These are phyloP conservation scores for Cyclostephanos tholiformis DNA, from an alignment of 108 stramenopile genomes.

Conservation along the genomic window DNA sequence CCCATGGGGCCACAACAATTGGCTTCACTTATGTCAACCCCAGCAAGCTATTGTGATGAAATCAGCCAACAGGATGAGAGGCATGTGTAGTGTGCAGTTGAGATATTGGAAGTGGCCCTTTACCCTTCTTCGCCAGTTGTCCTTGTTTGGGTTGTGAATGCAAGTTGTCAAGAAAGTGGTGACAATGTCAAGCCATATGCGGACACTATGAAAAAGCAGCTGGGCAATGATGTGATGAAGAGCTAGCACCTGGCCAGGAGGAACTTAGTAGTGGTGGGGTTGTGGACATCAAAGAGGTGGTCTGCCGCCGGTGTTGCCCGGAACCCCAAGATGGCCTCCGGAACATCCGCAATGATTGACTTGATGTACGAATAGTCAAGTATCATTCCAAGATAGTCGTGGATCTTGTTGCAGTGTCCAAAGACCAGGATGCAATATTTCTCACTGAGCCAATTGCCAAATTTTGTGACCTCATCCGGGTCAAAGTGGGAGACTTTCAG, in stretches of 20 bases:
- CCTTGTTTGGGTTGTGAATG: background rate
- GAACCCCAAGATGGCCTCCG: background rate
- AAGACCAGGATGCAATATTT: background rate
- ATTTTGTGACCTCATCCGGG: background rate
- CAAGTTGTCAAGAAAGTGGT: background rate
- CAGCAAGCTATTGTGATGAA: no score
- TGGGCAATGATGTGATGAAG: background rate
- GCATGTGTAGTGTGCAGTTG: no score
- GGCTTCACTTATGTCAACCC: no score
- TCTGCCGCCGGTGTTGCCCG: background rate
- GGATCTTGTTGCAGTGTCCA: constrained; percentile 17
- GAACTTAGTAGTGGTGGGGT: background rate
- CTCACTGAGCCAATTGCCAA: background rate
- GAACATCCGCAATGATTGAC: background rate
- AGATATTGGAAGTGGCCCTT: no score
- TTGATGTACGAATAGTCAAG: constrained; percentile 24
- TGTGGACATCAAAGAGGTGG: constrained; percentile 1
- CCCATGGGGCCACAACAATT: no score
- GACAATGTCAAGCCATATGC: background rate
- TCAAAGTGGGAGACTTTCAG: constrained; percentile 48
- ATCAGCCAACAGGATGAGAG: no score
- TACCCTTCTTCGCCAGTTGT: no score
- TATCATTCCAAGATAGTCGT: constrained; percentile 52
- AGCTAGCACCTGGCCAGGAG: background rate
- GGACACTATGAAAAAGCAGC: background rate